Evolutionary conservation across 2,329 filamentous ascomycete genomes (phyloP).

Genomic region (Furcasterigmium furcatum): DNA sequence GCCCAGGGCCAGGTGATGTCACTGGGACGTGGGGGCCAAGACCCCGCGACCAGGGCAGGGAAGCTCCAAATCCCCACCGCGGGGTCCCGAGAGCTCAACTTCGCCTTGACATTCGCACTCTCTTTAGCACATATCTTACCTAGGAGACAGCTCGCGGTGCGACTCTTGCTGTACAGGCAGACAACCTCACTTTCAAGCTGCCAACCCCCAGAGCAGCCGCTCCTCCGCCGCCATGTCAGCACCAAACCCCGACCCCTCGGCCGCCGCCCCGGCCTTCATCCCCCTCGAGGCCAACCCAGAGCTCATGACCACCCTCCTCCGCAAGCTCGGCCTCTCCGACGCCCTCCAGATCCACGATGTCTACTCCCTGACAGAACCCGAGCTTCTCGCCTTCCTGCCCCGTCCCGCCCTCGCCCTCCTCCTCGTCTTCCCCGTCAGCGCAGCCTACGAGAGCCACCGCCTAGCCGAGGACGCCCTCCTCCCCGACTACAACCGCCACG

Average conservation of each 20-base stretch:
- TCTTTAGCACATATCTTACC: not conserved
- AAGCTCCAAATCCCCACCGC: not conserved
- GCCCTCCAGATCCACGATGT: constrained; percentile 83
- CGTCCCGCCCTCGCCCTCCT: constrained; percentile 85
- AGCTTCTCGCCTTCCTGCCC: constrained; percentile 81
- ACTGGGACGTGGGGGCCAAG: not conserved
- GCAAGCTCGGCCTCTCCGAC: constrained; percentile 78
- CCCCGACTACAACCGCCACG: constrained; percentile 64
- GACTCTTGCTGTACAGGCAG: too few relatives aligned
- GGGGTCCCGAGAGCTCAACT: not conserved
- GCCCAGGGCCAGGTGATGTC: not conserved
- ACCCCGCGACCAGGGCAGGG: not conserved
- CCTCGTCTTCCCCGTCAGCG: constrained; percentile 84
- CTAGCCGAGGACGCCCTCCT: constrained; percentile 66
- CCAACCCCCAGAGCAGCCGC: not conserved
- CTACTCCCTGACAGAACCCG: constrained; percentile 82
- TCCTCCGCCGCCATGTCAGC: constrained; percentile 9
- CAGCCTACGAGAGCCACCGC: constrained; percentile 75
- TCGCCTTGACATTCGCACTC: not conserved
- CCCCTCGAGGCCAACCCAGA: constrained; percentile 75
- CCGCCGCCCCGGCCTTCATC: constrained; percentile 46
- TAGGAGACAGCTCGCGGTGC: too few relatives aligned
- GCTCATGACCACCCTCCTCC: constrained; percentile 80
- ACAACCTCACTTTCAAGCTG: too few relatives aligned
- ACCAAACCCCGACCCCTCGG: constrained; percentile 35